These are phyloP conservation scores for Tetraselmis chui DNA, from an alignment of 139 green algal species.

Conservation along the genomic window DNA sequence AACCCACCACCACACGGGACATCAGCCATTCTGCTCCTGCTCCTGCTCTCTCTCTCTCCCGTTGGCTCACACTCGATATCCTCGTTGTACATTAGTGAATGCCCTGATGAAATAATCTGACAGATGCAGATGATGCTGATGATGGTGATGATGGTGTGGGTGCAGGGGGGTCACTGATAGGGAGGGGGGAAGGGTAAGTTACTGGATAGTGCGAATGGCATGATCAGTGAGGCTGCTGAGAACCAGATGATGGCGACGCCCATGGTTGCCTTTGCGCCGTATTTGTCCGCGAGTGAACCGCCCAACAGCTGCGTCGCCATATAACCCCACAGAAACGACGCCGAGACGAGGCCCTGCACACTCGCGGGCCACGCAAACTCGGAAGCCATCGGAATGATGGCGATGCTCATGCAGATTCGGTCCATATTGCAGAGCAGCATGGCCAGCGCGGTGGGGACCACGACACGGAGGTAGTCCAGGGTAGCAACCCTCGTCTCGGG, in stretches of 20 bases:
- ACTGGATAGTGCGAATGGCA: constrained; percentile 44
- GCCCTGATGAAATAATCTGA: too few species aligned
- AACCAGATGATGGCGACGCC: constrained; percentile 73
- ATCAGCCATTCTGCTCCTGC: too few species aligned
- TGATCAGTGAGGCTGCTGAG: constrained; percentile 64
- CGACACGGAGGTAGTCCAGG: constrained; percentile 22
- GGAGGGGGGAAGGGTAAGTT: too few species aligned
- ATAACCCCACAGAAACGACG: constrained; percentile 92
- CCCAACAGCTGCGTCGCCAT: constrained; percentile 80
- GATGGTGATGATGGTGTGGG: too few species aligned
- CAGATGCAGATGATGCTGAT: too few species aligned
- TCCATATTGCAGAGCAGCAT: constrained; percentile 97
- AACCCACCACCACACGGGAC: too few species aligned
- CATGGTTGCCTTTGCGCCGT: constrained; percentile 78
- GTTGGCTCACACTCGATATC: too few species aligned
- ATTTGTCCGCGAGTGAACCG: constrained; percentile 74
- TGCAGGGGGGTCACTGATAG: too few species aligned
- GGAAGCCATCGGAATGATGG: constrained; percentile 82
- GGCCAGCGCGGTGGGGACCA: constrained; percentile 58
- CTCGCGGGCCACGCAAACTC: constrained; percentile 77
- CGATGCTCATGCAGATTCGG: constrained; percentile 87
- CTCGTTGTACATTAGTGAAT: too few species aligned
- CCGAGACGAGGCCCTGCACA: constrained; percentile 31
- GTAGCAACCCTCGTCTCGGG: background rate
- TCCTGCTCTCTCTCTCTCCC: too few species aligned